Percentiles rank a stretch among this genome's conserved stretches.
These are phyloP conservation scores for Juglanconis oblonga DNA, from an alignment of 2,329 filamentous ascomycete genomes.

Conservation along the genomic window DNA sequence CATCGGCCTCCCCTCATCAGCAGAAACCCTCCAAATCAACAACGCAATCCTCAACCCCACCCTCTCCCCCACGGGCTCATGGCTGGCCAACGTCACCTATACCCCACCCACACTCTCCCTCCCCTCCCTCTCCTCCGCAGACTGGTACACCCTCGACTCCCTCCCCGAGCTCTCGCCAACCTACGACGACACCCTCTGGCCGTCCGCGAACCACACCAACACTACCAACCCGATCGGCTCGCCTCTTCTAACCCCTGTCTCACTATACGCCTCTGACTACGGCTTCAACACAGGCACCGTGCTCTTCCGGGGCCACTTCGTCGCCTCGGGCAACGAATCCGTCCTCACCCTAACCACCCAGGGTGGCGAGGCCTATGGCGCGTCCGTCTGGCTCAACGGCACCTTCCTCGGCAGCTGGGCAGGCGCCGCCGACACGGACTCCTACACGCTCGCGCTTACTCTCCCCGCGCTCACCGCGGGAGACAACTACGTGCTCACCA, in stretches of 20 bases:
- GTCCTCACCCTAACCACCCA: slow-evolving; percentile 54
- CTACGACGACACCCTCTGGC: slow-evolving; percentile 72
- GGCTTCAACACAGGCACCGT: slow-evolving; percentile 65
- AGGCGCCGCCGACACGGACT: slow-evolving; percentile 46
- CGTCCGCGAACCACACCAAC: slow-evolving; percentile 48
- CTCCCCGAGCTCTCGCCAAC: slow-evolving; percentile 63
- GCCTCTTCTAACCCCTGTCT: slow-evolving; percentile 55
- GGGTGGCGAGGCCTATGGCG: slow-evolving; percentile 64
- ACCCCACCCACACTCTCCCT: slow-evolving; percentile 47
- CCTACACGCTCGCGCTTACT: slow-evolving; percentile 49
- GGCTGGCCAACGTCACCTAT: slow-evolving; percentile 47
- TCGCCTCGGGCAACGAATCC: slow-evolving; percentile 51
- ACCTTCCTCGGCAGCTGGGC: slow-evolving; percentile 60
- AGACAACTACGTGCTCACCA: slow-evolving; percentile 56
- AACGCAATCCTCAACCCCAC: slow-evolving; percentile 29
- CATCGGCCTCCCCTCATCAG: slow-evolving; percentile 54
- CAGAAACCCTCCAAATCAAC: slow-evolving; percentile 44
- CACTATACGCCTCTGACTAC: slow-evolving; percentile 66
- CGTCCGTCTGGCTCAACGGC: slow-evolving; percentile 59
- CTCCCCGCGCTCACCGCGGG: slow-evolving; percentile 50
- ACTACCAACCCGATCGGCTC: slow-evolving; percentile 63
- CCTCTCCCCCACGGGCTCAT: slow-evolving; percentile 48
- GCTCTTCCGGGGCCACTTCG: slow-evolving; percentile 65
- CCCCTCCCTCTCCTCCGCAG: slow-evolving; percentile 54
- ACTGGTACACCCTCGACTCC: slow-evolving; percentile 69